These are phyloP conservation scores for Encephalitozoon hellem DNA, from an alignment of 371 early-diverging fungal genomes.

Conservation along the genomic window DNA sequence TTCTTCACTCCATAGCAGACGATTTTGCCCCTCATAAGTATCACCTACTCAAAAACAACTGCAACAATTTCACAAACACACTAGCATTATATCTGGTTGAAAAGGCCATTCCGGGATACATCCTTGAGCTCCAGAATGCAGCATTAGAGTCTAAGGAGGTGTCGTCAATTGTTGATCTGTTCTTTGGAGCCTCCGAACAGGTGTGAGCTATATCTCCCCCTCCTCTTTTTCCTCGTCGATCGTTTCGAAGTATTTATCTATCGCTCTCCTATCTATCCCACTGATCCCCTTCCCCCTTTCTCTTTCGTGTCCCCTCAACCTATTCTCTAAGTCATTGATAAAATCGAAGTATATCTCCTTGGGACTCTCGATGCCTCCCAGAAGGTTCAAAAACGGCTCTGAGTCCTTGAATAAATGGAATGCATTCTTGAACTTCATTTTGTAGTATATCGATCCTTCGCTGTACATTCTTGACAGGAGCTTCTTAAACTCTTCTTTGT, in stretches of 20 bases:
- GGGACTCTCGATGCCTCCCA: background rate
- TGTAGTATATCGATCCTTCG: conserved; percentile 2
- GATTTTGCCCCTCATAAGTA: conserved; percentile 48
- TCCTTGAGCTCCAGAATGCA: conserved; percentile 52
- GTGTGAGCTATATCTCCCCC: conserved; percentile 11
- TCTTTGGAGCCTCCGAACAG: background rate
- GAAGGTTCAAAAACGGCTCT: background rate
- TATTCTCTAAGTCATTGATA: conserved; percentile 9
- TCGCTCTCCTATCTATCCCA: background rate
- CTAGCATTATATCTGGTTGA: conserved; percentile 38
- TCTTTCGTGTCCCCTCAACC: background rate
- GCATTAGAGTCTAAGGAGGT: conserved; percentile 17
- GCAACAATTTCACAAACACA: conserved; percentile 59
- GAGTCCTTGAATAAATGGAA: background rate
- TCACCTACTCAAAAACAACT: conserved; percentile 57
- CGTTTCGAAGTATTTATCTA: background rate
- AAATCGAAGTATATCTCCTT: conserved; percentile 15
- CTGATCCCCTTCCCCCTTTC: background rate
- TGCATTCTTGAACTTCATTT: conserved; percentile 21
- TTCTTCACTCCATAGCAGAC: conserved; percentile 24
- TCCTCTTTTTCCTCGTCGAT: conserved; percentile 11
- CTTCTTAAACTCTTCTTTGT: background rate
- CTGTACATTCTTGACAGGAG: background rate
- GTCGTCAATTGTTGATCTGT: background rate
- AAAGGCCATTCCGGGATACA: conserved; percentile 55